Base-by-base conservation (phyloP, 176 grass and related monocot genomes). In the Cenchrus purpureus region DNA sequence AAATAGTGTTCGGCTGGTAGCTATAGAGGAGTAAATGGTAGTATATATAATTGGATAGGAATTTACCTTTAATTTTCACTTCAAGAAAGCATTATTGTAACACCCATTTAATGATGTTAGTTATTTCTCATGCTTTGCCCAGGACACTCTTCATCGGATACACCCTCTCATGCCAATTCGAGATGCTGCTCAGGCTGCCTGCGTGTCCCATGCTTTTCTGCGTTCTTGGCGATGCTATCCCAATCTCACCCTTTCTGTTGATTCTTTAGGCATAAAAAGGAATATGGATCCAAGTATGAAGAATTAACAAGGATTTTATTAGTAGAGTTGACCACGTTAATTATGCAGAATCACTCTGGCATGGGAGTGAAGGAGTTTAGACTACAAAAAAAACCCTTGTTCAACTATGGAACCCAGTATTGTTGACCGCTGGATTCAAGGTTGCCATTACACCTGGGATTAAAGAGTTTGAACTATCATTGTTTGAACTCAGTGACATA, bases 331-430 rank as follows among this genome's bases (percentile, higher is more conserved):
- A 79, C 7, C 76, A 79, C 31, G 31, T 32, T 32, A 22, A 65
- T 79, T 29, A 49, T 79, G 76, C 58, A 50, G 13, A 79, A 79
- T 22, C 76, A 79, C 43, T 65, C 59, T 65, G 59, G 76, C 43
- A 50, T 49, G 42, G 59, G 76, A 63, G 59, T 79, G 22, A 79
- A 79, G 44, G 8, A 29, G 44, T 65, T 64, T 65, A 79, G 13
- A 16, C 59, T 79, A 19, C 3, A 65, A 6, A 32, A 32, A 0
- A 29, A 79, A 8, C 14, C 76, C 76, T 79, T 79, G 43, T 32
- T 65, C 58, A 7, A 79, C 14, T 50, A 28, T 79, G 4, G 19
- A 78, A 62, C 40, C 37, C n/a, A 48, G 12, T 48, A 48, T 16
- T 48, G 3, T 78, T 63, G 76, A 78, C 20, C 58, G 37, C 2